Percentiles rank a stretch among this genome's conserved stretches.
phyloP scores from a whole-genome alignment of 257 asterid genomes.

The Penstemon eatonii region DNA sequence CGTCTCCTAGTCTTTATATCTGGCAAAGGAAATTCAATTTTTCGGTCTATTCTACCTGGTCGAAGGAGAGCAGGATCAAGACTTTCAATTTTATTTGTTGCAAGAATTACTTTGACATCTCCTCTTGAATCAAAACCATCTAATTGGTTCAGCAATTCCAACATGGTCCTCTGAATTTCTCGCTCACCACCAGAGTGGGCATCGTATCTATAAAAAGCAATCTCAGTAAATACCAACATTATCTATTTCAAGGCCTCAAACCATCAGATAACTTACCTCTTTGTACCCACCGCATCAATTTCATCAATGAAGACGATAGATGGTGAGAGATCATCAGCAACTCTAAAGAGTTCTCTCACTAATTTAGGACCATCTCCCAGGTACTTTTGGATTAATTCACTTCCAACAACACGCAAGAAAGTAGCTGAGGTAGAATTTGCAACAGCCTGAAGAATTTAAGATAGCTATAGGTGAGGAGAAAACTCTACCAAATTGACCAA shows the following conservation, averaged over 20 bases:
- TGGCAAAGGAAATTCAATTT: slow-evolving; percentile 88
- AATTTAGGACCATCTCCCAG: slow-evolving; percentile 95
- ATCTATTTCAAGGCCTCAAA: slow-evolving; percentile 5
- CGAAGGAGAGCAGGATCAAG: slow-evolving; percentile 93
- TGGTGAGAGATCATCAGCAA: slow-evolving; percentile 92
- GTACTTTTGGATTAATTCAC: slow-evolving; percentile 87
- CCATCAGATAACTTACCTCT: slow-evolving; percentile 46
- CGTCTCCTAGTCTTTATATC: slow-evolving; percentile 88
- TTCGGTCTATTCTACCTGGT: slow-evolving; percentile 90
- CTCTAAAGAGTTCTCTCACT: slow-evolving; percentile 93
- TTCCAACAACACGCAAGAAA: slow-evolving; percentile 90
- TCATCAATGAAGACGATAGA: slow-evolving; percentile 93
- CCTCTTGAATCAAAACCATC: slow-evolving; percentile 97
- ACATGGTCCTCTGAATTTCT: slow-evolving; percentile 95
- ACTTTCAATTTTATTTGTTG: slow-evolving; percentile 82
- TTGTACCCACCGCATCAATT: slow-evolving; percentile 91
- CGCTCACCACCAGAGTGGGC: slow-evolving; percentile 99
- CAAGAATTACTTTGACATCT: slow-evolving; percentile 92
- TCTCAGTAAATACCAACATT: slow-evolving; percentile 18
- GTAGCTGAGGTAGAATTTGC: slow-evolving; percentile 97
- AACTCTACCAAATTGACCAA: too few species aligned
- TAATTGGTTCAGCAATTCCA: slow-evolving; percentile 81
- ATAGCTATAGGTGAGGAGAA: slow-evolving; percentile 10
- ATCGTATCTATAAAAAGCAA: slow-evolving; percentile 55
- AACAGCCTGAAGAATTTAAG: slow-evolving; percentile 59